A percentile compares a stretch with the other conserved stretches of the same genome.
phyloP scores from a whole-genome alignment of 83 land plant genomes.

The Diphasiastrum complanatum region DNA sequence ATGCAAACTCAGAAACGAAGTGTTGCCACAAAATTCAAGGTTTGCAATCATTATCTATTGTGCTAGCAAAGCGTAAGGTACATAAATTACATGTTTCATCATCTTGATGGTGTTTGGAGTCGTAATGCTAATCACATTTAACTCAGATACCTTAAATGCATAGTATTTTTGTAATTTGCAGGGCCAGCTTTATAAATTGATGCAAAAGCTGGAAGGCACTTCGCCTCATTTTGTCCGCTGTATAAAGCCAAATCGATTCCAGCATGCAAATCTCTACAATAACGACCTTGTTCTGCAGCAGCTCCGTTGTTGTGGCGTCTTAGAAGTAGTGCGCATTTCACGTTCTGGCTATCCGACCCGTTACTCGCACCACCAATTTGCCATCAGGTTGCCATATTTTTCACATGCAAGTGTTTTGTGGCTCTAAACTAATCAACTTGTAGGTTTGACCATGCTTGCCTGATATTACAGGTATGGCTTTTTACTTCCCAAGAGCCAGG shows the following conservation, averaged over 20 bases:
- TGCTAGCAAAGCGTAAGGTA: no score
- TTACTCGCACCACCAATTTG: slow-evolving; percentile 85
- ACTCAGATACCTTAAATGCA: no score
- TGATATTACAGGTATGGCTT: slow-evolving; percentile 62
- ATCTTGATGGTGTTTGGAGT: no score
- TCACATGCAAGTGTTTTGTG: no score
- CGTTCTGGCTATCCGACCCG: slow-evolving; percentile 93
- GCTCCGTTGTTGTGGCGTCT: slow-evolving; percentile 92
- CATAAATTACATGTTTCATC: no score
- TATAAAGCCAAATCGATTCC: slow-evolving; percentile 77
- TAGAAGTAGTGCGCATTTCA: slow-evolving; percentile 91
- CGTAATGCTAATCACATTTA: no score
- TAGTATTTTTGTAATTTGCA: slow-evolving; percentile 9
- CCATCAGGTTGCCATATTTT: slow-evolving; percentile 54
- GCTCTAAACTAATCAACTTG: no score
- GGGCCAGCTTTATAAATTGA: slow-evolving; percentile 71
- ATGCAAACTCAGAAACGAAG: slow-evolving; percentile 84
- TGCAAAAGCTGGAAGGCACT: slow-evolving; percentile 71
- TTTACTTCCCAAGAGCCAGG: slow-evolving; percentile 53
- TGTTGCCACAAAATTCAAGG: slow-evolving; percentile 93
- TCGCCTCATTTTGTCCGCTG: slow-evolving; percentile 87
- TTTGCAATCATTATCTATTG: no score
- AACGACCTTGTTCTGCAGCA: slow-evolving; percentile 77
- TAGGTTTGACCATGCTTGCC: no score
- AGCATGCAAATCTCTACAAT: slow-evolving; percentile 57